A percentile compares a stretch with the other conserved stretches of the same genome.
phyloP scores from a whole-genome alignment of 768 basidiomycete genomes.

The Antrodiella citrinella region DNA sequence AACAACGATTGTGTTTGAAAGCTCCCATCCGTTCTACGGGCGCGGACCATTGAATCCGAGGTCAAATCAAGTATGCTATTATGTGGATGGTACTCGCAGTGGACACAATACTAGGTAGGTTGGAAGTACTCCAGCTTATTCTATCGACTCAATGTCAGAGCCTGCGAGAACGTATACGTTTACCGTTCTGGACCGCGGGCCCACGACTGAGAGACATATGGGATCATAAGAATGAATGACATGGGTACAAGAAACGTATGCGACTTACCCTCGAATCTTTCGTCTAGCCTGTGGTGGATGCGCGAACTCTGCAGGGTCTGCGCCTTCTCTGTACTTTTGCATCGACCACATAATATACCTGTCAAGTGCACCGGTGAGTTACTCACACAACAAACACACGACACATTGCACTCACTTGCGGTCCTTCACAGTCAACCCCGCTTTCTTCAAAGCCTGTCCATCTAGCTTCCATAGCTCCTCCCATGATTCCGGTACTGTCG shows the following conservation, averaged over 20 bases:
- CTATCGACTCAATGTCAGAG: no score
- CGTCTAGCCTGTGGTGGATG: conserved; percentile 65
- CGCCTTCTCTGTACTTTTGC: conserved; percentile 64
- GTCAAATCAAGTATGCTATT: no score
- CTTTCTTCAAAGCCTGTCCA: conserved; percentile 51
- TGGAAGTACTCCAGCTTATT: no score
- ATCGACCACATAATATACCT: conserved; percentile 85
- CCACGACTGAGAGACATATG: conserved; percentile 47
- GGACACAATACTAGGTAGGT: no score
- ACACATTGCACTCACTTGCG: conserved; percentile 44
- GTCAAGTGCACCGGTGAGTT: background rate
- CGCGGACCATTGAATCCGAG: no score
- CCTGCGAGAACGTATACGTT: conserved; percentile 61
- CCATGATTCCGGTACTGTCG: conserved; percentile 48
- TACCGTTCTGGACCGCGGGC: conserved; percentile 66
- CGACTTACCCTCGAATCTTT: conserved; percentile 67
- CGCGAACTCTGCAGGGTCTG: conserved; percentile 50
- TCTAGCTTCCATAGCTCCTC: conserved; percentile 60
- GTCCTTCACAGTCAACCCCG: conserved; percentile 59
- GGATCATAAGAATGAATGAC: conserved; percentile 1
- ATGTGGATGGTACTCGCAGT: no score
- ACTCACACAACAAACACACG: background rate
- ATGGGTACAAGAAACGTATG: no score
- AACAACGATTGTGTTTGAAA: no score
- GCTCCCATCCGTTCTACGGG: no score